phyloP scores from a whole-genome alignment of 2,329 filamentous ascomycete genomes.

The Pseudomassariella vexata region DNA sequence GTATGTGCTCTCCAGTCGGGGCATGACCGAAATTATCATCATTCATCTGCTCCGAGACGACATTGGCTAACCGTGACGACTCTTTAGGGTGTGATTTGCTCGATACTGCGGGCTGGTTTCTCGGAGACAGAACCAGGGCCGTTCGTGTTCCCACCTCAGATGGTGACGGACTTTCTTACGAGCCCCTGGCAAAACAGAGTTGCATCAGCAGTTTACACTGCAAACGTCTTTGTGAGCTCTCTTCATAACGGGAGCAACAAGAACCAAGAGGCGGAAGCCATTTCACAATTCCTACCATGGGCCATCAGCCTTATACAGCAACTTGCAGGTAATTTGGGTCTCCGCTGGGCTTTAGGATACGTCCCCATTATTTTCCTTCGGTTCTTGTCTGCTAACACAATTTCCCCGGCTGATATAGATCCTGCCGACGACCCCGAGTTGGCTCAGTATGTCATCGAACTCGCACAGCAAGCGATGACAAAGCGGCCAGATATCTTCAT shows the following conservation, averaged over 20 bases:
- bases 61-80: not conserved
- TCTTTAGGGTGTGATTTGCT: slow-evolving; percentile 57
- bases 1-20: slow-evolving; percentile 11
- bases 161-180: slow-evolving; percentile 62
- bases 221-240: slow-evolving; percentile 63
- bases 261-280: slow-evolving; percentile 38
- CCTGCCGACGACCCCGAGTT: slow-evolving; percentile 65
- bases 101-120: slow-evolving; percentile 67
- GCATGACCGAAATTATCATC: not conserved
- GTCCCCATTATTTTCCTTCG: too few relatives aligned
- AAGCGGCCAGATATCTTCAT: slow-evolving; percentile 59
- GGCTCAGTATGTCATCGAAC: slow-evolving; percentile 67
- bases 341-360: too few relatives aligned
- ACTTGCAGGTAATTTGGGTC: slow-evolving; percentile 45
- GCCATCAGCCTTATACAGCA: slow-evolving; percentile 55
- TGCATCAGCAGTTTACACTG: slow-evolving; percentile 64
- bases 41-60: not conserved
- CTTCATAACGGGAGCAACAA: slow-evolving; percentile 38
- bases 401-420: slow-evolving; percentile 30
- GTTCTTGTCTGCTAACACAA: too few relatives aligned
- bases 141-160: slow-evolving; percentile 65
- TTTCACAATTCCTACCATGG: slow-evolving; percentile 53
- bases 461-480: slow-evolving; percentile 58
- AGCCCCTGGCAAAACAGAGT: slow-evolving; percentile 56
- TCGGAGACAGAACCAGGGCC: slow-evolving; percentile 68